Evolutionary conservation across 306 rosid species (phyloP), one percentile per base, ranked within the genome.

Genomic region (Rosa persica): DNA sequence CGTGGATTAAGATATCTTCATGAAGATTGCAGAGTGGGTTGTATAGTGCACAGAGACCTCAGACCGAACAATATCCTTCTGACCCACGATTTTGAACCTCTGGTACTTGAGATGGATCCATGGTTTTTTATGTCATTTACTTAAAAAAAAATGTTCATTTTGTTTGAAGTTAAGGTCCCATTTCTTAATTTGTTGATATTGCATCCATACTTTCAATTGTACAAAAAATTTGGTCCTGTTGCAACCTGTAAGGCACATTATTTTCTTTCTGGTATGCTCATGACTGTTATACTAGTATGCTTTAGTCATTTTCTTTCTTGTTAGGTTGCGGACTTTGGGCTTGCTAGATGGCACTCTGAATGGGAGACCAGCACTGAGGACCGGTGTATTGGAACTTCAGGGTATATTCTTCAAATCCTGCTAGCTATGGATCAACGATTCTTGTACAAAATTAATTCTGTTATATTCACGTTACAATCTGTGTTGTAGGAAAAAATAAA

Each of bases 11-110:
- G 98, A 64, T 95, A 92, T 81, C 97, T 95, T 83, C 98, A 95
- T 43, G 98, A 95, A 90, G 98, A 95, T 86, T 95, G 98, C 70
- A 83, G 98, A 89, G 98, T 92, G n/a, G 98, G 98, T 66, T 89
- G 93, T 57, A 89, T 91, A 81, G 97, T 91, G 78, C 98, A 95
- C 86, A 88, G 91, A 84, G 98, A 95, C 76, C 81, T 92, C 55
- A 86, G 98, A 78, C 96, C 98, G 11, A 90, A 87, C 79, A 95
- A 95, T 85, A 91, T 95, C 61, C 98, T 92, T 83, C 78, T 92
- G 76, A 95, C 98, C 19, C 98, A 95, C 77, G 93, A 92, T 85
- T 91, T 91, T 79, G 98, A 95, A 78, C 96, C 98, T 75, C 62
- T 91, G 93, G 98, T 95, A 89, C 77, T 15, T 77, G 20, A 65